Evolutionary conservation across 768 basidiomycete genomes (phyloP).

Genomic region (Daedalea quercina): DNA sequence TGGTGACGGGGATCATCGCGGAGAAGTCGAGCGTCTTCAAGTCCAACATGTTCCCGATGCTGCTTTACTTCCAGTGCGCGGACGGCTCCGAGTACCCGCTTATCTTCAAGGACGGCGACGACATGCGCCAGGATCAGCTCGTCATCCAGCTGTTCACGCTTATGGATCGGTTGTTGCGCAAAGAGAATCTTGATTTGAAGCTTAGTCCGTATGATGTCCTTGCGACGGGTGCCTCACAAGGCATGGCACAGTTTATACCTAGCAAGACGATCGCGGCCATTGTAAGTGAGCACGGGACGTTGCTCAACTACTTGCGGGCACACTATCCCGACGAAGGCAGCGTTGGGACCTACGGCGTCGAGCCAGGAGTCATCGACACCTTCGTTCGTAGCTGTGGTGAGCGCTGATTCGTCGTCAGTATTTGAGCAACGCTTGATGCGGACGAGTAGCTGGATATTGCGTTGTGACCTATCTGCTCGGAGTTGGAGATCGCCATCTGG

Average conservation of each 20-base stretch:
- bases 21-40: constrained; percentile 97
- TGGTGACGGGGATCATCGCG: constrained; percentile 79
- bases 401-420: constrained; percentile 21
- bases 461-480: constrained; percentile 95
- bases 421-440: not conserved
- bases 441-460: constrained; percentile 84
- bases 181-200: constrained; percentile 93
- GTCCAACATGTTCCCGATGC: constrained; percentile 88
- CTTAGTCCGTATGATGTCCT: constrained; percentile 89
- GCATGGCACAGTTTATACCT: constrained; percentile 94
- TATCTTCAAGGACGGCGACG: constrained; percentile 99
- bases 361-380: constrained; percentile 90
- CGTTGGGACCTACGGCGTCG: constrained; percentile 91
- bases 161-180: constrained; percentile 89
- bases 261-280: constrained; percentile 95
- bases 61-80: constrained; percentile 83
- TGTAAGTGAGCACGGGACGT: constrained; percentile 82
- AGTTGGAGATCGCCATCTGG: constrained; percentile 94
- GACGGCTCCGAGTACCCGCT: constrained; percentile 86
- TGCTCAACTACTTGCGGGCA: constrained; percentile 83
- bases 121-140: constrained; percentile 97
- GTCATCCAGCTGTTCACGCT: constrained; percentile 98
- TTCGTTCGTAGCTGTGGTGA: constrained; percentile 95
- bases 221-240: constrained; percentile 86
- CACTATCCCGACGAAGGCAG: constrained; percentile 92